A percentile compares a stretch with the other conserved stretches of the same genome.
Evolutionary conservation across 2,329 filamentous ascomycete species (phyloP).

Genomic region (Epichloe scottii): DNA sequence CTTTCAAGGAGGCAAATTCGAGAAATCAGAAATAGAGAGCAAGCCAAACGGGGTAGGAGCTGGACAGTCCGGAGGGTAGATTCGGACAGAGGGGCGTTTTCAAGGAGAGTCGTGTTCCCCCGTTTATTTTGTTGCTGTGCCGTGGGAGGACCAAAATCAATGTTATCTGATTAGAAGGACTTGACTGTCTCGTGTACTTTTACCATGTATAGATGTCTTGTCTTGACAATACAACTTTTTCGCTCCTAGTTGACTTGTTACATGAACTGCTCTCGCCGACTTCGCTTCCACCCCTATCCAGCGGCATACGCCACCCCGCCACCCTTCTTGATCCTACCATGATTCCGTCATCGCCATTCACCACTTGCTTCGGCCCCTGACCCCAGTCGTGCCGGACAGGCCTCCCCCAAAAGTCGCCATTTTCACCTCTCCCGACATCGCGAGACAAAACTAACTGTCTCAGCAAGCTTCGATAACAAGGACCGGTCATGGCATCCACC

Average conservation of each 20-base stretch:
- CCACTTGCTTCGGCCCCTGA: neutral
- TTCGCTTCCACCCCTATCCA: no score
- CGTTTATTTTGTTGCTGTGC: neutral
- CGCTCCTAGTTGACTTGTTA: neutral
- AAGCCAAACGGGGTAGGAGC: neutral
- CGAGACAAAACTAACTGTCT: no score
- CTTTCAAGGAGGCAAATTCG: neutral
- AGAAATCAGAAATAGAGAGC: neutral
- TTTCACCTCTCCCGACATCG: no score
- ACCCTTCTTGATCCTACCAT: neutral
- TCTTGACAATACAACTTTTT: conserved; percentile 7
- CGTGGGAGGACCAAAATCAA: neutral
- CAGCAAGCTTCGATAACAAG: no score
- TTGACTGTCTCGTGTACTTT: conserved; percentile 8
- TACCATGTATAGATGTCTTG: conserved; percentile 8
- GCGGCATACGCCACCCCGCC: no score
- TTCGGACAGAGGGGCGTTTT: neutral
- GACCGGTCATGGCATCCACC: neutral
- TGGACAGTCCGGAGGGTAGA: neutral
- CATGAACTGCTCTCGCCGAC: no score
- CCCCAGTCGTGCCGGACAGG: neutral
- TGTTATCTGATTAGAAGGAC: neutral
- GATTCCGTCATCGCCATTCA: neutral
- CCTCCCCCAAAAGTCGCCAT: neutral
- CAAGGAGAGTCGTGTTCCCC: neutral